Evolutionary conservation across 2,329 filamentous ascomycete species (phyloP).

Genomic region (Trichothecium roseum): DNA sequence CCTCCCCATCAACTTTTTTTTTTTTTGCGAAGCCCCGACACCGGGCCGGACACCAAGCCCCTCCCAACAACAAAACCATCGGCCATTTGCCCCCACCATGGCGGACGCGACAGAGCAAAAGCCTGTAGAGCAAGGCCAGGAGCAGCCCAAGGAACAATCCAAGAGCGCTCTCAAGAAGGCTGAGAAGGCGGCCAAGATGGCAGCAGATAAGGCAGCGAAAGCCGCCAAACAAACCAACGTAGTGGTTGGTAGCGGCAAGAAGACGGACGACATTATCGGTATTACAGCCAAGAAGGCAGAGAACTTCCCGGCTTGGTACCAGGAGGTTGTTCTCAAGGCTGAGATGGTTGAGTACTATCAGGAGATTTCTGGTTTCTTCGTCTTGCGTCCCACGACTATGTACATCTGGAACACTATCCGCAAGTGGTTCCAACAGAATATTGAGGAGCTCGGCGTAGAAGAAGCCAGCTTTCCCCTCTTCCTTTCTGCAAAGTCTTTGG

Average conservation of each 20-base stretch:
- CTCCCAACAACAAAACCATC: neutral
- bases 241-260: conserved; percentile 47
- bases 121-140: neutral
- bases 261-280: conserved; percentile 64
- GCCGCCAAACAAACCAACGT: conserved; percentile 43
- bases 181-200: conserved; percentile 52
- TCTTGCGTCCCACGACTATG: conserved; percentile 65
- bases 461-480: conserved; percentile 97
- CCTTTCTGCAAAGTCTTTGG: conserved; percentile 79
- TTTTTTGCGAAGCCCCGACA: no score
- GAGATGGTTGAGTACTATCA: conserved; percentile 95
- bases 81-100: conserved; percentile 12
- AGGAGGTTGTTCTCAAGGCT: conserved; percentile 92
- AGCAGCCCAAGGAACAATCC: conserved; percentile 26
- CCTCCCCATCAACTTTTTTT: no score
- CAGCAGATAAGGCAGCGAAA: conserved; percentile 52
- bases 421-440: conserved; percentile 60
- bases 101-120: conserved; percentile 19
- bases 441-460: conserved; percentile 85
- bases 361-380: conserved; percentile 94
- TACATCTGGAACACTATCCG: conserved; percentile 57
- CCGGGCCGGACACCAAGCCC: neutral
- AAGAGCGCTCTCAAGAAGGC: conserved; percentile 58
- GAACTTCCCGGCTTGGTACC: conserved; percentile 92
- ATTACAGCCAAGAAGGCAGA: conserved; percentile 78